phyloP scores from a whole-genome alignment of 257 asterid genomes.

The Jasminum sambac region DNA sequence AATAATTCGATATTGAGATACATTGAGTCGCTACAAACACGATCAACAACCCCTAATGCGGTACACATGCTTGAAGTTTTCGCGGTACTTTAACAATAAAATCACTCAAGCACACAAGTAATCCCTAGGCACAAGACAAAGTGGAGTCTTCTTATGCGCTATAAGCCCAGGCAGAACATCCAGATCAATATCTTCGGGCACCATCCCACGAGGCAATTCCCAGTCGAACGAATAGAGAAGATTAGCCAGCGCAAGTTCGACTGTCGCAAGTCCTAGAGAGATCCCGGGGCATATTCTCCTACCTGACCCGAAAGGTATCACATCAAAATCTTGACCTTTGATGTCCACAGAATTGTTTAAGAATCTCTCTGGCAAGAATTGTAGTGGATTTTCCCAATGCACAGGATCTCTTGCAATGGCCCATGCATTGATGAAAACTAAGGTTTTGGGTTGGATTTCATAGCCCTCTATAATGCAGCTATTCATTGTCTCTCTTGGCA shows the following conservation, averaged over 20 bases:
- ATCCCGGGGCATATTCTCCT: slow-evolving; percentile 53
- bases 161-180: slow-evolving; percentile 42
- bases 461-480: slow-evolving; percentile 33
- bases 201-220: slow-evolving; percentile 39
- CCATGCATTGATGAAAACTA: slow-evolving; percentile 46
- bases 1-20: too few species aligned
- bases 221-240: slow-evolving; percentile 41
- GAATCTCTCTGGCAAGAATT: slow-evolving; percentile 48
- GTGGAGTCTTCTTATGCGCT: slow-evolving; percentile 50
- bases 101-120: not conserved
- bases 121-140: slow-evolving; percentile 42
- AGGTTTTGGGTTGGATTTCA: slow-evolving; percentile 34
- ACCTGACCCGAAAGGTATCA: slow-evolving; percentile 53
- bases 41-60: too few species aligned
- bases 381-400: slow-evolving; percentile 36
- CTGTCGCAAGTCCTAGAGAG: slow-evolving; percentile 38
- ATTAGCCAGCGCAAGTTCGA: slow-evolving; percentile 50
- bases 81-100: not conserved
- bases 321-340: slow-evolving; percentile 34
- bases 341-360: slow-evolving; percentile 28
- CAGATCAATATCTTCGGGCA: slow-evolving; percentile 35
- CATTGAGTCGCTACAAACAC: too few species aligned
- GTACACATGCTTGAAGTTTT: too few species aligned
- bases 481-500: slow-evolving; percentile 37
- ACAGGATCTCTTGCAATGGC: slow-evolving; percentile 52